Evolutionary conservation across 257 asterid genomes (phyloP), one percentile per base, ranked within the genome.

Genomic region (Nemophila menziesii): DNA sequence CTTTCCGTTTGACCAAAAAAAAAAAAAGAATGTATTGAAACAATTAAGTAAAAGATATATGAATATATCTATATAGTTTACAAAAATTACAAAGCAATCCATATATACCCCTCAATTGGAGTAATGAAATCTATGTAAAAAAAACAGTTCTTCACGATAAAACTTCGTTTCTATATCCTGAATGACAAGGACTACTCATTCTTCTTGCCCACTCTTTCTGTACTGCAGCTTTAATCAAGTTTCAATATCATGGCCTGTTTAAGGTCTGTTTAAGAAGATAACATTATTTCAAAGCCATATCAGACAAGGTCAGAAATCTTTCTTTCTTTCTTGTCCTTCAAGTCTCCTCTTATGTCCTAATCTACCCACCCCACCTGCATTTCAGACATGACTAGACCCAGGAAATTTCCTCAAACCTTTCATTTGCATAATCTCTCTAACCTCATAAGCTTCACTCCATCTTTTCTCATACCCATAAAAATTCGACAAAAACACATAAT

Each of bases 401-500:
- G 56, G 59, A 39, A 57, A 61, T 61, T 80, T 77, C 49, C 22
- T 69, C 56, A 64, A 24, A 27, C 82, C 77, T 43, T 55, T 69
- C 51, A 3, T 52, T 68, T 53, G 48, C 77, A 77, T 63, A 49
- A 54, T 16, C 46, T 52, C 55, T 58, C 81, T 71, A 49, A 64
- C 49, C 20, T 65, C 51, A 56, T 61, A 36, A 7, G 68, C 72
- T 52, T 63, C 61, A 17, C 55, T 58, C 93, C 83, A 73, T 51
- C 62, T 56, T 37, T 74, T 74, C 45, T 48, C 61, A 29, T 55
- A 63, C 44, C 73, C 80, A 67, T 58, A 54, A 14, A 72, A 46
- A 37, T 72, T 74, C 8, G 85, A 57, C 60, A 77, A 47, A 37
- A 77, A 77, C 62, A 60, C 60, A 46, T 71, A 77, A 4, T 69